Evolutionary conservation across 495 filamentous ascomycete species (phyloP).

Genomic region (Cladorrhinum samala): DNA sequence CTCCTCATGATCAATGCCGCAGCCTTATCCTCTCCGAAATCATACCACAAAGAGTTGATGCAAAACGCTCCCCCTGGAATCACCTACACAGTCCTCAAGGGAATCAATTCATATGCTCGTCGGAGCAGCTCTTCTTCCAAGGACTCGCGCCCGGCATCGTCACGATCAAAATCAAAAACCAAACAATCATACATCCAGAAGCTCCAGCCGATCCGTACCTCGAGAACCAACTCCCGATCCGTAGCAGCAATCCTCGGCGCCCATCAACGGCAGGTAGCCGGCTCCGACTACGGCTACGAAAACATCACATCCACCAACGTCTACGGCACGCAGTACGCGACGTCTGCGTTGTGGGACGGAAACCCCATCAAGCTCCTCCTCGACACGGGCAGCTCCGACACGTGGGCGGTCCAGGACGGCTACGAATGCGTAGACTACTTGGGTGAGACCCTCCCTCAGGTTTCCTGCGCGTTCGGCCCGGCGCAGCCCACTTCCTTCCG

Average conservation of each 20-base stretch:
- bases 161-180: background rate
- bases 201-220: slow-evolving; percentile 12
- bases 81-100: slow-evolving; percentile 15
- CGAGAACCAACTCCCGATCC: slow-evolving; percentile 19
- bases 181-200: slow-evolving; percentile 11
- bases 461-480: slow-evolving; percentile 25
- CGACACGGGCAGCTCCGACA: slow-evolving; percentile 62
- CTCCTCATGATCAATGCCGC: background rate
- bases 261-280: slow-evolving; percentile 22
- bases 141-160: background rate
- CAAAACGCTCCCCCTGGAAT: slow-evolving; percentile 18
- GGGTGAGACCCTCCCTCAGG: slow-evolving; percentile 18
- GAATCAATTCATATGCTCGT: slow-evolving; percentile 8
- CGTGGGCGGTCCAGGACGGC: slow-evolving; percentile 36
- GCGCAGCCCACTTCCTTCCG: slow-evolving; percentile 16
- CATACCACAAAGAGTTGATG: slow-evolving; percentile 4
- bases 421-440: slow-evolving; percentile 26
- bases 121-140: background rate
- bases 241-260: slow-evolving; percentile 27
- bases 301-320: slow-evolving; percentile 34
- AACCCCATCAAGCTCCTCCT: slow-evolving; percentile 37
- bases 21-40: background rate
- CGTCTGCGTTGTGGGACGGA: slow-evolving; percentile 26
- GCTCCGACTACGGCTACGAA: slow-evolving; percentile 33
- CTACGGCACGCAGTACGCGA: slow-evolving; percentile 36